phyloP scores from a whole-genome alignment of 345 rosid genomes.

The Bruguiera sexangula region DNA sequence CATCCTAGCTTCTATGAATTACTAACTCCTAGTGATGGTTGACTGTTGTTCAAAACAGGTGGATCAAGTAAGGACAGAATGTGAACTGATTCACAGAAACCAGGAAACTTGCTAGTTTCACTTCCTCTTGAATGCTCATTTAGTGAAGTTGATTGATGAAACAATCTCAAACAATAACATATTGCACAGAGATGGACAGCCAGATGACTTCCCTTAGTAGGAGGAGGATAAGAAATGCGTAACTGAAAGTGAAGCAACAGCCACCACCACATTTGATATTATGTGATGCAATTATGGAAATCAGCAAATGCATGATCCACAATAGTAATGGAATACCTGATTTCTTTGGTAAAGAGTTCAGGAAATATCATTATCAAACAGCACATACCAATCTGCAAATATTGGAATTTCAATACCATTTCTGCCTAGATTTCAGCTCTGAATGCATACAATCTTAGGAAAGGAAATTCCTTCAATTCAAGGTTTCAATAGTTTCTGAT shows the following conservation, averaged over 20 bases:
- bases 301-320: not conserved
- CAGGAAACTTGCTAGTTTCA: not conserved
- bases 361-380: not conserved
- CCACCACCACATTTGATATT: not conserved
- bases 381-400: not conserved
- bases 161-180: not conserved
- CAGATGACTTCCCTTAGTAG: not conserved
- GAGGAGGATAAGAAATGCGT: not conserved
- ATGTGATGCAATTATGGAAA: not conserved
- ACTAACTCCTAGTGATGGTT: not conserved
- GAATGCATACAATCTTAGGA: slow-evolving; percentile 1
- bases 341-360: not conserved
- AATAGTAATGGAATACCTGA: not conserved
- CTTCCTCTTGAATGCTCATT: not conserved
- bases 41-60: not conserved
- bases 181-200: not conserved
- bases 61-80: not conserved
- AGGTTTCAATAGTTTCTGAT: not conserved
- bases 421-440: not conserved
- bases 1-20: not conserved
- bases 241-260: not conserved
- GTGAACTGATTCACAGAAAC: not conserved
- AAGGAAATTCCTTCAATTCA: not conserved
- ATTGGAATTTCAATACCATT: not conserved
- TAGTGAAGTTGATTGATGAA: not conserved